A percentile compares a stretch with the other conserved stretches of the same genome.
Evolutionary conservation across 169 alveolate genomes (phyloP).

Genomic region (Hepatocystis sp.): DNA sequence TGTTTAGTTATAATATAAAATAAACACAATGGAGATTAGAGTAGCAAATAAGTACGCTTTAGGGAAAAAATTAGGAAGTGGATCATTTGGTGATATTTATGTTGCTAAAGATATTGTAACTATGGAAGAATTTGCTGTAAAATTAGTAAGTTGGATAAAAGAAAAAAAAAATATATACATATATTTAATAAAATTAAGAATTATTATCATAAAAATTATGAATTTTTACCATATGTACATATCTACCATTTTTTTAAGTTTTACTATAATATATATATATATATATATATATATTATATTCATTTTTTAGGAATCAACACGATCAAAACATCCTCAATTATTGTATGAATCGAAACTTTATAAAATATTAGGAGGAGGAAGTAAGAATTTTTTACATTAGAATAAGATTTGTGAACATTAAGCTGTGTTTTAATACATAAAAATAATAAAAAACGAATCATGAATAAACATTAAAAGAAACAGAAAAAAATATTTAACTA

Average conservation of each 20-base stretch:
- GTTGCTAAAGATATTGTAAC: conserved; percentile 94
- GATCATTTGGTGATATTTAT: conserved; percentile 99
- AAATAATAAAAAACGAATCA: conserved; percentile 3
- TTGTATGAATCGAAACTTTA: conserved; percentile 97
- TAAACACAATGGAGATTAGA: conserved; percentile 92
- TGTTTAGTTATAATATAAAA: conserved; percentile 40
- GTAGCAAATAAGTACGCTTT: conserved; percentile 97
- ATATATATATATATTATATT: too few relatives aligned
- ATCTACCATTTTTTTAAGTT: too few relatives aligned
- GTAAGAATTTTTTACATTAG: conserved; percentile 70
- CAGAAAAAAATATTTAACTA: conserved; percentile 3
- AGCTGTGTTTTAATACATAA: background rate
- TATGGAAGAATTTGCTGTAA: conserved; percentile 97
- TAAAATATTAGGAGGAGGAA: conserved; percentile 96
- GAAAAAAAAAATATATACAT: conserved; percentile 9
- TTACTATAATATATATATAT: too few relatives aligned
- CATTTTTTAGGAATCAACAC: conserved; percentile 93
- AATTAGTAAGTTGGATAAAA: conserved; percentile 85
- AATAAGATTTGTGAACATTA: conserved; percentile 14
- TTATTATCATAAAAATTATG: too few relatives aligned
- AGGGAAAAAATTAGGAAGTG: conserved; percentile 98
- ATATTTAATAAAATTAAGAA: too few relatives aligned
- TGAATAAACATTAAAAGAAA: background rate
- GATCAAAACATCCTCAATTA: conserved; percentile 96
- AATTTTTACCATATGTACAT: too few relatives aligned